phyloP scores from a whole-genome alignment of 768 basidiomycete genomes.

The Lactifluus pinguis region DNA sequence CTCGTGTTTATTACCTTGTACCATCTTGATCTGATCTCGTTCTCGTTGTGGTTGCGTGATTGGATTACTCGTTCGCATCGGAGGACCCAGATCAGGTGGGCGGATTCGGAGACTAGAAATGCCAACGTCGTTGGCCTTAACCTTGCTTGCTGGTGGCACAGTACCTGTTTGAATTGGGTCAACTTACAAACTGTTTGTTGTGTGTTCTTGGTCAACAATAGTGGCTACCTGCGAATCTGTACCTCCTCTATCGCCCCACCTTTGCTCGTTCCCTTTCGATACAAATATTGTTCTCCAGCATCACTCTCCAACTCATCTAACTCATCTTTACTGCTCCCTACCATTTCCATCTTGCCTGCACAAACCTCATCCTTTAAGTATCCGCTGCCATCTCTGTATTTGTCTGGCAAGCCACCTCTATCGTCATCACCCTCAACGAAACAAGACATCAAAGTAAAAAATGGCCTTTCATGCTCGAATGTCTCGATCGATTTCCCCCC shows the following conservation, averaged over 20 bases:
- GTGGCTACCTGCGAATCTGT: constrained; percentile 49
- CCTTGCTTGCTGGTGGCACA: too few species aligned
- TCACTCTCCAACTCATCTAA: constrained; percentile 79
- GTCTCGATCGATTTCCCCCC: constrained; percentile 75
- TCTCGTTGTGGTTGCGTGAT: too few species aligned
- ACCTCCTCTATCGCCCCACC: constrained; percentile 63
- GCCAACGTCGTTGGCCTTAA: too few species aligned
- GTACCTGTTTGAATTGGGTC: too few species aligned
- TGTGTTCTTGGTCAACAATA: not conserved
- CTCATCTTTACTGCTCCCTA: constrained; percentile 93
- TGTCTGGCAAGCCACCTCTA: constrained; percentile 64
- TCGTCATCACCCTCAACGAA: constrained; percentile 61
- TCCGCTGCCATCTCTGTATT: constrained; percentile 76
- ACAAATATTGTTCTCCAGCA: constrained; percentile 79
- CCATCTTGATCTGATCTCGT: too few species aligned
- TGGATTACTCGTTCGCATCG: too few species aligned
- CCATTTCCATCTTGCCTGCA: constrained; percentile 87
- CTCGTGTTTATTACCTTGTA: too few species aligned
- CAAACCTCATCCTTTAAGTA: constrained; percentile 87
- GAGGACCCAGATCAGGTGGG: too few species aligned
- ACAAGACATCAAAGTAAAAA: constrained; percentile 51
- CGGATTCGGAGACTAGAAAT: too few species aligned
- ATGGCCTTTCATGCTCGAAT: constrained; percentile 94
- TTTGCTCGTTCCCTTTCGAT: constrained; percentile 87
- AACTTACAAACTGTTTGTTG: too few species aligned